These are phyloP conservation scores for Didymellaceae sp. DNA, from an alignment of 2,329 filamentous ascomycete species.

Conservation along the genomic window DNA sequence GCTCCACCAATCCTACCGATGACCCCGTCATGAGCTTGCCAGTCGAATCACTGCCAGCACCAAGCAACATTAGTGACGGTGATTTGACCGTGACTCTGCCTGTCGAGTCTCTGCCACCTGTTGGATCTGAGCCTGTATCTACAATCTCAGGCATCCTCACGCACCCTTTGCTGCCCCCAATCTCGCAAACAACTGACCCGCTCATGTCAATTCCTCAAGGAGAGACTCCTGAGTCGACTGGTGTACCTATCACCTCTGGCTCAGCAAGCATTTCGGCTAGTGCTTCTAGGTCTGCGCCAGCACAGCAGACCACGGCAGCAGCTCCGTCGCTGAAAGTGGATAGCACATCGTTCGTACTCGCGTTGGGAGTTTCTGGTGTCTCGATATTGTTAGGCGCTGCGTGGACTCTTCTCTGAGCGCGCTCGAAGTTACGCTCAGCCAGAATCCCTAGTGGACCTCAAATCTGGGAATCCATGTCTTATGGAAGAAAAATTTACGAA, in stretches of 20 bases:
- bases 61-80: background rate
- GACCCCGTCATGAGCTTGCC: constrained; percentile 23
- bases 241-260: constrained; percentile 3
- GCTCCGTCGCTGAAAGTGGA: constrained; percentile 24
- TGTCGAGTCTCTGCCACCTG: constrained; percentile 12
- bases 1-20: constrained; percentile 8
- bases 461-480: too few relatives aligned
- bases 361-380: constrained; percentile 27
- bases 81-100: constrained; percentile 8
- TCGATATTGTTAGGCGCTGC: constrained; percentile 32
- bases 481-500: too few relatives aligned
- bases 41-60: constrained; percentile 3
- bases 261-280: constrained; percentile 4
- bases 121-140: constrained; percentile 2
- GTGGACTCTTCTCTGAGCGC: constrained; percentile 30
- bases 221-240: constrained; percentile 26
- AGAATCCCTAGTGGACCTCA: too few relatives aligned
- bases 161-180: constrained; percentile 8
- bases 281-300: constrained; percentile 17
- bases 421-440: too few relatives aligned
- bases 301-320: constrained; percentile 28
- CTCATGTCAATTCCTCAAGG: constrained; percentile 29
- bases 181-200: constrained; percentile 6
- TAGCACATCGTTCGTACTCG: constrained; percentile 21
- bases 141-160: constrained; percentile 17